These are phyloP conservation scores for Cicer chorassanicum DNA, from an alignment of 306 rosid genomes.

Conservation along the genomic window DNA sequence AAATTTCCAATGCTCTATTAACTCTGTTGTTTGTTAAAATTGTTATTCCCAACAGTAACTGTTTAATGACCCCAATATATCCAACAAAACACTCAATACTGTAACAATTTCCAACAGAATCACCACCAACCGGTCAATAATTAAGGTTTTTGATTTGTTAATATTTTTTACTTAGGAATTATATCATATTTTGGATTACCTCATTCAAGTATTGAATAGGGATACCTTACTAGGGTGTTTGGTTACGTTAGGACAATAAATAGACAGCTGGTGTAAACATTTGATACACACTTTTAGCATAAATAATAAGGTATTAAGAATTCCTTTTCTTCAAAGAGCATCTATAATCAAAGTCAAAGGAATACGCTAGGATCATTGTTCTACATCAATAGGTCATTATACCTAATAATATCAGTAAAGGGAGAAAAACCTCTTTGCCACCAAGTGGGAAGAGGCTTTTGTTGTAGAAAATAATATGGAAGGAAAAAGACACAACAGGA, in stretches of 20 bases:
- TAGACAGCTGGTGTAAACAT: not conserved
- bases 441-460: constrained; percentile 7
- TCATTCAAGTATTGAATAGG: constrained; percentile 1
- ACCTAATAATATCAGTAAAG: constrained; percentile 1
- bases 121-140: not conserved
- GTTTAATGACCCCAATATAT: constrained; percentile 1
- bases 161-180: not conserved
- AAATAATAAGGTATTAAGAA: not conserved
- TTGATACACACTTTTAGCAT: not conserved
- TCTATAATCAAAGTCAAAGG: constrained; percentile 2
- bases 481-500: constrained; percentile 10
- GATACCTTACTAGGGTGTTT: not conserved
- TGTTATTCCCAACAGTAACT: not conserved
- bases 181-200: not conserved
- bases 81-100: constrained; percentile 5
- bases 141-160: not conserved
- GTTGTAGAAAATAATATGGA: not conserved
- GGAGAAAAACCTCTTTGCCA: constrained; percentile 1
- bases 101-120: not conserved
- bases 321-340: not conserved
- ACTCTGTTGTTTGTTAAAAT: not conserved
- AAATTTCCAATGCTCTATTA: constrained; percentile 8
- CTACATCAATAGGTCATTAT: not conserved
- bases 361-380: not conserved
- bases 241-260: constrained; percentile 8